Evolutionary conservation across 2,329 filamentous ascomycete genomes (phyloP).

Genomic region (Claviceps africana): DNA sequence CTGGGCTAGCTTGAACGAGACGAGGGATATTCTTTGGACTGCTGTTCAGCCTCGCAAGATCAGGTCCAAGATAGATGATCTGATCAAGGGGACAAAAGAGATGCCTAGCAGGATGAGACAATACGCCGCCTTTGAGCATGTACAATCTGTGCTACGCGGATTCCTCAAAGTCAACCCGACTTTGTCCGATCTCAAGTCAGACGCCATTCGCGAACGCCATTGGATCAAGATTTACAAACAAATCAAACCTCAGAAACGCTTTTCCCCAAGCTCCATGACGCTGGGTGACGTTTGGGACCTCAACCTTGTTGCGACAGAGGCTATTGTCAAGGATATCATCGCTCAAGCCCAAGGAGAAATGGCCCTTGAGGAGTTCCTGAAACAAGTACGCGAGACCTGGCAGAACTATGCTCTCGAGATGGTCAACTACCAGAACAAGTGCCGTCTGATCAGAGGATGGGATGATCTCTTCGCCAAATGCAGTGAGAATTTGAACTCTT

Average conservation of each 20-base stretch:
- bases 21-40: constrained; percentile 85
- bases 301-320: constrained; percentile 75
- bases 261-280: constrained; percentile 86
- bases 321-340: constrained; percentile 83
- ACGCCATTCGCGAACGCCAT: constrained; percentile 89
- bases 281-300: constrained; percentile 99
- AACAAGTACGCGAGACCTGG: constrained; percentile 93
- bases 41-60: constrained; percentile 92
- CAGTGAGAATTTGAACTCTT: constrained; percentile 91
- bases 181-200: constrained; percentile 82
- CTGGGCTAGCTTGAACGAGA: constrained; percentile 90
- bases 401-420: constrained; percentile 88
- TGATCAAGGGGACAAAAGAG: constrained; percentile 96
- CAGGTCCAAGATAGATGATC: constrained; percentile 70
- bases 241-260: constrained; percentile 81
- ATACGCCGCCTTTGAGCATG: constrained; percentile 98
- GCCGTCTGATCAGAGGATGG: constrained; percentile 91
- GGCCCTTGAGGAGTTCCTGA: constrained; percentile 94
- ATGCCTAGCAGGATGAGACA: constrained; percentile 99
- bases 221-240: constrained; percentile 98
- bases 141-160: constrained; percentile 78
- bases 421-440: constrained; percentile 96
- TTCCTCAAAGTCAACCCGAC: constrained; percentile 83
- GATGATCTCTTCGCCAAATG: constrained; percentile 97
- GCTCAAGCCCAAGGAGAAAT: constrained; percentile 94